Evolutionary conservation across 331 rosid genomes (phyloP).

Genomic region (Quercus lobata): DNA sequence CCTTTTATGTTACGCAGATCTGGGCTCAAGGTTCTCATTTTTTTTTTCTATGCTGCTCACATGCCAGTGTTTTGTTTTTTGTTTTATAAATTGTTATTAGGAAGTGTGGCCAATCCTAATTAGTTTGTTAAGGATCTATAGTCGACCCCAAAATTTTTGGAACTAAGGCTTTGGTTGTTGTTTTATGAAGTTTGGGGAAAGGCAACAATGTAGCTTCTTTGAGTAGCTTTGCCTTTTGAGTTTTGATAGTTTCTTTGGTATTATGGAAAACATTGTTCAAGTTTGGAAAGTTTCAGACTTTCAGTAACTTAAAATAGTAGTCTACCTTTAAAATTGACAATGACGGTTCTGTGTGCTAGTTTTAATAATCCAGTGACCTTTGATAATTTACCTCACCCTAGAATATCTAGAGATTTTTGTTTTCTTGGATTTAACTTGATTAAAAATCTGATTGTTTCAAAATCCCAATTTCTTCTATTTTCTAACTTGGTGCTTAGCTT

Average conservation of each 20-base stretch:
- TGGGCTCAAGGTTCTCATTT: neutral
- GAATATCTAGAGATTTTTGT: neutral
- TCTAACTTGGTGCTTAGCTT: neutral
- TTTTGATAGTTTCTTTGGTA: neutral
- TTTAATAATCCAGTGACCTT: neutral
- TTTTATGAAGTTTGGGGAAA: neutral
- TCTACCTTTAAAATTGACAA: neutral
- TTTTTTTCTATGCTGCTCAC: neutral
- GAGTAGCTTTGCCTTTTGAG: neutral
- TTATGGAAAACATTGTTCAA: neutral
- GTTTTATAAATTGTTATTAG: neutral
- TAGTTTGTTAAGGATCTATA: too few relatives aligned
- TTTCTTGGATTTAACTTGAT: neutral
- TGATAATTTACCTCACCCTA: neutral
- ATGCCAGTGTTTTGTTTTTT: neutral
- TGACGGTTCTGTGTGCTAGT: neutral
- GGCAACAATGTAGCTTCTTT: neutral
- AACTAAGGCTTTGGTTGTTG: neutral
- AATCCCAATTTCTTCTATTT: neutral
- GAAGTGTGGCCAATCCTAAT: too few relatives aligned
- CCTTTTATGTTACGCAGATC: neutral
- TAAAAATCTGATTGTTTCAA: neutral
- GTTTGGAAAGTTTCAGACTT: neutral
- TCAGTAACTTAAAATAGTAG: neutral
- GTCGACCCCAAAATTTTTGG: too few relatives aligned